Evolutionary conservation across 179 eudicot species (phyloP).

Genomic region (Nepenthes alata): DNA sequence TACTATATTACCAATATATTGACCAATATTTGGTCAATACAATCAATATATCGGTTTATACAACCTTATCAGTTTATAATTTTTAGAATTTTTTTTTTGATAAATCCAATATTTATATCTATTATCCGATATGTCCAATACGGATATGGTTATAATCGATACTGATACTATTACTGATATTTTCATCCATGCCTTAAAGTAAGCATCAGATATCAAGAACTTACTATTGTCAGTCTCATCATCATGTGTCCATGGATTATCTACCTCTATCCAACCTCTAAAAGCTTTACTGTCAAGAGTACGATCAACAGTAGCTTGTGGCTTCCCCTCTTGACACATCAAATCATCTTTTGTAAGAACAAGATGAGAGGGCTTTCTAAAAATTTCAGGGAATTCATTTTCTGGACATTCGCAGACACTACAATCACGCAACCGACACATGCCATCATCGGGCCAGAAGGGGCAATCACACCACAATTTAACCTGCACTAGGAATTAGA

Average conservation of each 20-base stretch:
- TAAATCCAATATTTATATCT: too few relatives aligned
- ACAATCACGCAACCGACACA: conserved; percentile 79
- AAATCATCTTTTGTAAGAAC: conserved; percentile 51
- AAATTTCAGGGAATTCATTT: conserved; percentile 69
- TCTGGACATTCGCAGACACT: conserved; percentile 96
- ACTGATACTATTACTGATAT: too few relatives aligned
- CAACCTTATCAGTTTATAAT: too few relatives aligned
- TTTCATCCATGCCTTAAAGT: too few relatives aligned
- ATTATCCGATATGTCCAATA: too few relatives aligned
- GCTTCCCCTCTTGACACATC: conserved; percentile 80
- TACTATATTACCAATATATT: too few relatives aligned
- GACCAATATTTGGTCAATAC: too few relatives aligned
- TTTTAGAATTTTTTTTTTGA: too few relatives aligned
- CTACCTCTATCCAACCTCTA: conserved; percentile 70
- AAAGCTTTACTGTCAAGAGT: conserved; percentile 66
- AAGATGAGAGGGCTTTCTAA: conserved; percentile 37
- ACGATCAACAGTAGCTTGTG: conserved; percentile 76
- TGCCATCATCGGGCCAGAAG: conserved; percentile 95
- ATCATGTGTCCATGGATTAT: conserved; percentile 89
- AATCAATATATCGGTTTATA: too few relatives aligned
- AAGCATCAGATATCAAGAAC: conserved; percentile 6
- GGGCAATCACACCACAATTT: conserved; percentile 97
- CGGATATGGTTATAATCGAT: too few relatives aligned
- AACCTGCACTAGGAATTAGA: conserved; percentile 24
- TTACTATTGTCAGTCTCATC: conserved; percentile 91